These are phyloP conservation scores for Pythium rishiriense DNA, from an alignment of 352 stramenopile genomes.

Conservation along the genomic window DNA sequence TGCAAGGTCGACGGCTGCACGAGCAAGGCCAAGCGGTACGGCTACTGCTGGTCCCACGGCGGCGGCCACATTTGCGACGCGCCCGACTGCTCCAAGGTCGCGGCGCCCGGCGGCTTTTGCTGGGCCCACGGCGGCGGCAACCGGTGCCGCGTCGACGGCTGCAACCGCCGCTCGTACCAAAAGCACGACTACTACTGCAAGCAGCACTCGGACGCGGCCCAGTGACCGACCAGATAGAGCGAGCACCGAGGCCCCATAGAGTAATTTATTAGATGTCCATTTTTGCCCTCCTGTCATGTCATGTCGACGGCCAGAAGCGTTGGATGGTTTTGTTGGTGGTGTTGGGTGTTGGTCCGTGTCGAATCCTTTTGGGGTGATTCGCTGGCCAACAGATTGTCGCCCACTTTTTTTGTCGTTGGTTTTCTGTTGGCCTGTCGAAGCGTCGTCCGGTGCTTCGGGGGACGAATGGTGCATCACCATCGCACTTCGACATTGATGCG, in stretches of 20 bases:
- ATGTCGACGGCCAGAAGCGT: background rate
- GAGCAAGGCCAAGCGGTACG: conserved; percentile 79
- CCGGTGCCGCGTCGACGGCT: conserved; percentile 62
- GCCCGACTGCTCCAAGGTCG: conserved; percentile 60
- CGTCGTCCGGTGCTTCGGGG: conserved; percentile 28
- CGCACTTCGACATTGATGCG: conserved; percentile 24
- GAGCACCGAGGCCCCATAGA: conserved; percentile 5
- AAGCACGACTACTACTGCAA: conserved; percentile 78
- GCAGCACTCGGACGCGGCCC: conserved; percentile 40
- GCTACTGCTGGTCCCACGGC: conserved; percentile 82
- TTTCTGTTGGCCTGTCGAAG: background rate
- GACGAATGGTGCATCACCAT: conserved; percentile 26
- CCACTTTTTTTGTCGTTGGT: conserved; percentile 4
- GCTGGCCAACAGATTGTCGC: too few relatives aligned
- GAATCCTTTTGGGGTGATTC: conserved; percentile 14
- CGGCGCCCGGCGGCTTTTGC: conserved; percentile 65
- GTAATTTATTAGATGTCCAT: conserved; percentile 27
- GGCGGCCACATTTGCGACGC: conserved; percentile 68
- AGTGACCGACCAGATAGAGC: conserved; percentile 5
- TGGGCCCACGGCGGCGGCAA: conserved; percentile 79
- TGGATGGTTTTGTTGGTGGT: background rate
- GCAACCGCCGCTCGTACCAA: conserved; percentile 72
- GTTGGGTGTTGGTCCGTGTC: background rate
- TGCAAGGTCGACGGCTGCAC: conserved; percentile 62
- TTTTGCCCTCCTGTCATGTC: background rate